Base-by-base conservation (phyloP, 352 stramenopile genomes). In the Phytophthora vignae region DNA sequence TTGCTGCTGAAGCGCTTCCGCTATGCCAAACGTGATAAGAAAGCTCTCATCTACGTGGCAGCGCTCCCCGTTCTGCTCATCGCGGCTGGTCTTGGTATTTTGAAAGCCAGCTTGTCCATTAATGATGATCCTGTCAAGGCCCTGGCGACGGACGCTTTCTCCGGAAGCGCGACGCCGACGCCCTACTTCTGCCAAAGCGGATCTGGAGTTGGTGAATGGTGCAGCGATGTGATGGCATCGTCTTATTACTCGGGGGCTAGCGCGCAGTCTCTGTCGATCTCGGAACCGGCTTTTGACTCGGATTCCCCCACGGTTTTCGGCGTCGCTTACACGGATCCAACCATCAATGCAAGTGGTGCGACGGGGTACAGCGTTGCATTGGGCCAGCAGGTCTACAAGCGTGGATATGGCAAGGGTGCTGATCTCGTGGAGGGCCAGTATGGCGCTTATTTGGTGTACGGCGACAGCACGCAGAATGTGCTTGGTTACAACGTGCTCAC, bases 401-500 rank as follows among this genome's bases (percentile, higher is more conserved):
- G 75, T 36, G 83, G 77, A 12, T 88, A 82, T 22, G 70, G 73
- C 14, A 61, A 77, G 44, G 73, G 52, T 1, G 11, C 46, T 5
- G 53, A 55, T 29, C 36, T 69, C 4, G 70, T 79, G 8, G 31
- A 72, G 22, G 68, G 64, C 2, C 83, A 89, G 55, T 87, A 80
- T 27, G 81, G 81, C 11, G 67, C 54, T 4, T 84, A 81, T 38
- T 53, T 88, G 56, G 61, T 91, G 2, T 74, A 85, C 46, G 71
- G 73, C 17, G 70, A 79, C 36, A 68, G 58, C 19, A 60, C 69
- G 1, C 62, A 69, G n/a, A 81, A 83, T 25, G 40, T 85, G 19
- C 22, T 91, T 11, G 73, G 81, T 38, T 91, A 91, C 74, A 86
- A 85, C 27, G 19, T 90, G 22, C 74, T 88, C 25, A 64, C 81